Percentiles rank a stretch among this genome's conserved stretches.
Conservation (phyloP, 2,329 filamentous ascomycete species). For the Sodiomyces alkalinus region DNA sequence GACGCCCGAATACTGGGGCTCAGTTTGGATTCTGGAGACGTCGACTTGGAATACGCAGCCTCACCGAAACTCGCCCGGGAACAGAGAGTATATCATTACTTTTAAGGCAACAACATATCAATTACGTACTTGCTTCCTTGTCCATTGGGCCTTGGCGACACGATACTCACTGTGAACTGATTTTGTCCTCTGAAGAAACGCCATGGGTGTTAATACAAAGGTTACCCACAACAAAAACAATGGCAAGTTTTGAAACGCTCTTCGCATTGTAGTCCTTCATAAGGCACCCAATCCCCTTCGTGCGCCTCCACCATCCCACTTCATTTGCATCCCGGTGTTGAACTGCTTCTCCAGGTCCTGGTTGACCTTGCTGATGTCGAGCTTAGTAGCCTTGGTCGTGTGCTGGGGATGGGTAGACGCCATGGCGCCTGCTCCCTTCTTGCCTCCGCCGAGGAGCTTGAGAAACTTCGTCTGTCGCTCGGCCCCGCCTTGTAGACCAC, state of each 20-base stretch:
- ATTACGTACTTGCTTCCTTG: too few relatives aligned
- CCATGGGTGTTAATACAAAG: slow-evolving; percentile 2
- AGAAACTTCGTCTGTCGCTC: slow-evolving; percentile 41
- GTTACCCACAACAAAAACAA: slow-evolving; percentile 1
- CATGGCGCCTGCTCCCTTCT: slow-evolving; percentile 17
- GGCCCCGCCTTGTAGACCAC: slow-evolving; percentile 32
- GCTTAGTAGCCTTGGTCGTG: slow-evolving; percentile 12
- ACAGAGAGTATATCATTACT: too few relatives aligned
- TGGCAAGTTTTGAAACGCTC: slow-evolving; percentile 5
- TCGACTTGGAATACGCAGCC: too few relatives aligned
- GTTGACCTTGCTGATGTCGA: slow-evolving; percentile 23
- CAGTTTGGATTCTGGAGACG: too few relatives aligned
- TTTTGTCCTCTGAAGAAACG: too few relatives aligned
- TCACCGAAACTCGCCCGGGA: too few relatives aligned
- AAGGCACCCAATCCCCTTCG: slow-evolving; percentile 35
- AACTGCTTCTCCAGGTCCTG: slow-evolving; percentile 42
- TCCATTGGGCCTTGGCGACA: too few relatives aligned
- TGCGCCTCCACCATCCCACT: slow-evolving; percentile 33
- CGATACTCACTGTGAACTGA: too few relatives aligned
- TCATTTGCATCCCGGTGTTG: slow-evolving; percentile 39
- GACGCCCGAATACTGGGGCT: too few relatives aligned
- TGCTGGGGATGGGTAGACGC: slow-evolving; percentile 4
- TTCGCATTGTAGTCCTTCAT: slow-evolving; percentile 3
- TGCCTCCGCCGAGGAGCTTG: slow-evolving; percentile 38
- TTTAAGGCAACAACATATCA: too few relatives aligned